Evolutionary conservation across 129 eudicot species (phyloP).

Genomic region (Tagetes erecta): DNA sequence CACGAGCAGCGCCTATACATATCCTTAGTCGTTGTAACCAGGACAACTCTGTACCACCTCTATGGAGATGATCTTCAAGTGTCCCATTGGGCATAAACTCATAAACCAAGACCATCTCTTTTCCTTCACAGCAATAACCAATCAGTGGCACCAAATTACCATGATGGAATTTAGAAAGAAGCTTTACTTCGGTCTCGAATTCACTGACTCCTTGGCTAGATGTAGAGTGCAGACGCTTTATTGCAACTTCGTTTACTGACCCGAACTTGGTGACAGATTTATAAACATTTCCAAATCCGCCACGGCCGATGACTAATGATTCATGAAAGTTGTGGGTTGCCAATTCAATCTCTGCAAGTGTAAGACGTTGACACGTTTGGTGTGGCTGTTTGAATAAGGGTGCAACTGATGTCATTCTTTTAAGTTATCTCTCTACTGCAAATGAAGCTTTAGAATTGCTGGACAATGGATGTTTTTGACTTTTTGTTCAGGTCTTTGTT

Average conservation of each 20-base stretch:
- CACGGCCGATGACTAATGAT: slow-evolving; percentile 21
- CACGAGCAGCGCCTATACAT: slow-evolving; percentile 57
- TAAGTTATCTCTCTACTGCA: no score
- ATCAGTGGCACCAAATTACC: slow-evolving; percentile 37
- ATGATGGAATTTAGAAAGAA: slow-evolving; percentile 33
- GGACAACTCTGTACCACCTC: slow-evolving; percentile 12
- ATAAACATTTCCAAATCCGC: slow-evolving; percentile 37
- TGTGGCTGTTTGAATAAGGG: slow-evolving; percentile 11
- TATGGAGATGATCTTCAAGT: slow-evolving; percentile 27
- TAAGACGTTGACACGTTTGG: slow-evolving; percentile 20
- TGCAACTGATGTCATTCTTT: background rate
- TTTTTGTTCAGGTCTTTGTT: no score
- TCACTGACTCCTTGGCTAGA: slow-evolving; percentile 25
- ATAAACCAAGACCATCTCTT: slow-evolving; percentile 24
- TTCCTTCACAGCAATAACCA: slow-evolving; percentile 33
- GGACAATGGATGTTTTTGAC: no score
- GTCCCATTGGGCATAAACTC: slow-evolving; percentile 41
- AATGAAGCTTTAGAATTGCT: no score
- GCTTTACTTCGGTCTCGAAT: slow-evolving; percentile 23
- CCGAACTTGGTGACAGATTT: slow-evolving; percentile 13
- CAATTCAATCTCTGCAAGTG: slow-evolving; percentile 17
- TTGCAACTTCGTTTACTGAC: slow-evolving; percentile 15
- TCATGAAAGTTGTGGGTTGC: slow-evolving; percentile 33
- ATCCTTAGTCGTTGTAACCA: slow-evolving; percentile 47
- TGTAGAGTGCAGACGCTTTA: slow-evolving; percentile 23